Conservation (phyloP, 177 flowering plant species). For the Vitis hybrid region DNA sequence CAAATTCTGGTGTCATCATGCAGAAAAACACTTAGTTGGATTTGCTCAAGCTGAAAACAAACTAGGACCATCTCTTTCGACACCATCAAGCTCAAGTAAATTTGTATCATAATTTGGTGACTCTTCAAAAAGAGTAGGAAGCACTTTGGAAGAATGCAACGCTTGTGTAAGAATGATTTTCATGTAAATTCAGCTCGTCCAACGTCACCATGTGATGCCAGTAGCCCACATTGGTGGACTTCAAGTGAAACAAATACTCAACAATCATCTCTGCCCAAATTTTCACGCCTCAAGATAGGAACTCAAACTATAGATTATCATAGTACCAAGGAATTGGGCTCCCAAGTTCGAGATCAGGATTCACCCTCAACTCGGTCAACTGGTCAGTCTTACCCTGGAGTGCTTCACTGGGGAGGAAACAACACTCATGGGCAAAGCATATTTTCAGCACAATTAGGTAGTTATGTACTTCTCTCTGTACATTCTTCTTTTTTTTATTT, state of each 20-base stretch:
- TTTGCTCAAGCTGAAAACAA: too few species aligned
- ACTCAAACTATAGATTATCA: constrained; percentile 28
- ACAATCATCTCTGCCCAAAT: constrained; percentile 29
- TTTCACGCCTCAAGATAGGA: constrained; percentile 42
- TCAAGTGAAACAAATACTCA: constrained; percentile 28
- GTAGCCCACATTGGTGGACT: constrained; percentile 34
- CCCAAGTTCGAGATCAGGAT: constrained; percentile 50
- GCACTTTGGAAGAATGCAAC: constrained; percentile 18
- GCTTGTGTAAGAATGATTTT: constrained; percentile 19
- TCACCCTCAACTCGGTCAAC: constrained; percentile 72
- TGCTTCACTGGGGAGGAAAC: constrained; percentile 29
- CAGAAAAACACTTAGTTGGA: too few species aligned
- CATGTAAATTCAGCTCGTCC: constrained; percentile 21
- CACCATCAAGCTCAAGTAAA: too few species aligned
- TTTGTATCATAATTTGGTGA: neutral
- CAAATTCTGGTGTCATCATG: too few species aligned
- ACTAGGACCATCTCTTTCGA: too few species aligned
- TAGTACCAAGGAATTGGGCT: constrained; percentile 31
- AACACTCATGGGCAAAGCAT: constrained; percentile 12
- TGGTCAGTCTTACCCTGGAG: constrained; percentile 51
- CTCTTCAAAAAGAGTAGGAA: neutral
- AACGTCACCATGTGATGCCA: constrained; percentile 18
- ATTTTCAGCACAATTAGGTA: constrained; percentile 22
- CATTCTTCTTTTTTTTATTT: neutral
- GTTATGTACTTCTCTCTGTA: constrained; percentile 16